Conservation (phyloP, 148 eudicot species). For the Vaccinium corymbosum region DNA sequence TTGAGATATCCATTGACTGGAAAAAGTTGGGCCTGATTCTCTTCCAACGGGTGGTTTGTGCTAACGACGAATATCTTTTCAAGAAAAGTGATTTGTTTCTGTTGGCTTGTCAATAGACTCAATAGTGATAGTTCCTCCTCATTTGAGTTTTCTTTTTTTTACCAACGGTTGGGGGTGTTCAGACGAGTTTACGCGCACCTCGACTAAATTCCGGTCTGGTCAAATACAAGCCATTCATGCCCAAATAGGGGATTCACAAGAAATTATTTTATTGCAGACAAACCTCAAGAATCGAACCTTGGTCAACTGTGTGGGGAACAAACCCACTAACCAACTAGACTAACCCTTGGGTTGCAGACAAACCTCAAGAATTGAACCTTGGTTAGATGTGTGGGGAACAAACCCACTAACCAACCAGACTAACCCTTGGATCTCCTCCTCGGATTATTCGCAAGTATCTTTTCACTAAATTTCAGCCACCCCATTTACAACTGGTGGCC, state of each 20-base stretch:
- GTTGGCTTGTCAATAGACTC: no score
- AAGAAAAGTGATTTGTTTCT: no score
- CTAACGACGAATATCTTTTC: slow-evolving; percentile 16
- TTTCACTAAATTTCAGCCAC: slow-evolving; percentile 9
- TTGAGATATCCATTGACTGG: background rate
- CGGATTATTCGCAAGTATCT: background rate
- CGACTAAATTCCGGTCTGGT: background rate
- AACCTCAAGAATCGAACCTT: background rate
- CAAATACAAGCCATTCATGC: background rate
- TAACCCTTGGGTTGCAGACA: background rate
- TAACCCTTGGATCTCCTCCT: background rate
- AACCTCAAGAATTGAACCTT: background rate
- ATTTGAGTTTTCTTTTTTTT: background rate
- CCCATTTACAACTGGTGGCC: background rate
- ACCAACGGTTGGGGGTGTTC: background rate
- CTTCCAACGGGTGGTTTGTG: slow-evolving; percentile 1
- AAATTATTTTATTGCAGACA: background rate
- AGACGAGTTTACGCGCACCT: background rate
- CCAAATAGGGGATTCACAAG: background rate
- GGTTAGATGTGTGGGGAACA: background rate
- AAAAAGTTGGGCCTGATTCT: slow-evolving; percentile 3
- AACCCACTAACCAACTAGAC: background rate
- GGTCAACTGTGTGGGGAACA: background rate
- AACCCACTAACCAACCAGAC: background rate
- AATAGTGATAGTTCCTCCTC: no score